Percentiles rank a stretch among this genome's conserved stretches.
Conservation (phyloP, 2,329 filamentous ascomycete genomes). For the Cladophialophora carrionii region DNA sequence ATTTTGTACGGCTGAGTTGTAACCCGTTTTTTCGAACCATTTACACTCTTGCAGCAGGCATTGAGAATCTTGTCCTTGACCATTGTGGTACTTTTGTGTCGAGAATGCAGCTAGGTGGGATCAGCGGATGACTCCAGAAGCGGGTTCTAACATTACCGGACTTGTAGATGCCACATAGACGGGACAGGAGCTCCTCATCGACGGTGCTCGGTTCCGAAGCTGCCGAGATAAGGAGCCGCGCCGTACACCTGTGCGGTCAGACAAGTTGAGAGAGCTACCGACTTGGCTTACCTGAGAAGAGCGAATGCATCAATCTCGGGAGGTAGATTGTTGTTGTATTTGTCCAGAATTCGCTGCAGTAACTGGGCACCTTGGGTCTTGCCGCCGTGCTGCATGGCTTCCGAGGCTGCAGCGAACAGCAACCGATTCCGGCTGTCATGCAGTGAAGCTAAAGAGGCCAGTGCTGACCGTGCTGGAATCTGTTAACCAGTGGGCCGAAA, state of each 20-base stretch:
- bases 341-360: slow-evolving; percentile 64
- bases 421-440: slow-evolving; percentile 59
- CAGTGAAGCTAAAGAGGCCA: slow-evolving; percentile 25
- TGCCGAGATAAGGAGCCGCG: slow-evolving; percentile 52
- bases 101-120: slow-evolving; percentile 10
- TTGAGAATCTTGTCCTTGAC: neutral
- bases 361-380: slow-evolving; percentile 62
- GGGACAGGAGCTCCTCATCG: slow-evolving; percentile 28
- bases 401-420: slow-evolving; percentile 78
- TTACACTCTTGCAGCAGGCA: slow-evolving; percentile 24
- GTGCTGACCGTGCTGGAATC: slow-evolving; percentile 20
- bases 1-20: slow-evolving; percentile 28
- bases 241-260: slow-evolving; percentile 46
- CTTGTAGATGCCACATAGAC: slow-evolving; percentile 34
- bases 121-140: neutral
- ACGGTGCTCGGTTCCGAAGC: slow-evolving; percentile 43
- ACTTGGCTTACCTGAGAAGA: slow-evolving; percentile 51
- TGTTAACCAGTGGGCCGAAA: neutral
- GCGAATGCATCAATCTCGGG: slow-evolving; percentile 63
- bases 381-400: slow-evolving; percentile 70
- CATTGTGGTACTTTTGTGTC: slow-evolving; percentile 11
- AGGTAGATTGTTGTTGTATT: slow-evolving; percentile 54
- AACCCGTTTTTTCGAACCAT: slow-evolving; percentile 35
- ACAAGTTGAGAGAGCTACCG: neutral
- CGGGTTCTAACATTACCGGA: slow-evolving; percentile 8